Base-by-base conservation (phyloP, 306 rosid genomes). In the Malus sieversii region DNA sequence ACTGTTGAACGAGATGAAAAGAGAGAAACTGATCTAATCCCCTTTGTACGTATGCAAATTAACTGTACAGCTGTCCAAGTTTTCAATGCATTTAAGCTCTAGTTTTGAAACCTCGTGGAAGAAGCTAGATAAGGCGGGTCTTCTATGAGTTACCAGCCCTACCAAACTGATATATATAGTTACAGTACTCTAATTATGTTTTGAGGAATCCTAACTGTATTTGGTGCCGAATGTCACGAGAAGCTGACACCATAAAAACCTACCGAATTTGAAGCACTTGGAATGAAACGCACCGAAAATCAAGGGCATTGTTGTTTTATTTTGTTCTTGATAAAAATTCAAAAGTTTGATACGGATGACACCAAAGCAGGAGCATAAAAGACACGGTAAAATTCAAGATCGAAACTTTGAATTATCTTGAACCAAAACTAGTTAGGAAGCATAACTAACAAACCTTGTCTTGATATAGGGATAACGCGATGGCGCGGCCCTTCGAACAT, bases 401-500 rank as follows among this genome's bases (percentile, higher is more conserved):
- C 18, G 12, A 63, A 63, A 63, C 67, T 14, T 63, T 19, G n/a
- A 5, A 63, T 6, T 13, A 63, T 63, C 42, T 63, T 30, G 40
- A 73, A 40, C 67, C 73, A 40, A 70, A 70, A 73, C 32, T 3
- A 20, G 78, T 78, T 71, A 4, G 60, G 35, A 48, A 48, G 42
- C 62, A 62, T 61, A 61, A 60, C 29, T 48, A 48, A 74, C 83
- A 69, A 70, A 84, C 91, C 91, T 86, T 82, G 84, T 44, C 85
- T 89, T 42, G 97, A 90, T 82, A 82, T 72, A 67, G 85, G 90
- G 83, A 88, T 91, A 73, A 92, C 90, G 63, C 93, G 90, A 29
- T 97, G 92, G 19, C 96, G 91, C 63, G 97, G 96, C 60, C 96
- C 97, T 89, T 95, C 98, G 87, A 88, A 92, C 86, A 88, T 95